phyloP scores from a whole-genome alignment of 2,329 filamentous ascomycete species.

The Zymoseptoria pseudotritici region DNA sequence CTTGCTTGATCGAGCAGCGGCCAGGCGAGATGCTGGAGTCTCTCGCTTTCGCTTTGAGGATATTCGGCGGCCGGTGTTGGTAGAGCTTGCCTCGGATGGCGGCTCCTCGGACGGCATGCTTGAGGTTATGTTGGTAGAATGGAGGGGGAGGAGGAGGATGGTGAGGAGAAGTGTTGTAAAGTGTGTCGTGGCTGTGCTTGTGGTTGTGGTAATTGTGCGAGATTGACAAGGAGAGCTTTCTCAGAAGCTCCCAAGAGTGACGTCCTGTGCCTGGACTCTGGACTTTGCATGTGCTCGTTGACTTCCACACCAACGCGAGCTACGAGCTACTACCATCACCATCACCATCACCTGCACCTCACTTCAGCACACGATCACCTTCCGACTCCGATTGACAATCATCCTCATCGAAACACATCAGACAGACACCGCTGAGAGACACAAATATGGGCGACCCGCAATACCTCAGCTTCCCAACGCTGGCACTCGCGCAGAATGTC shows the following conservation, averaged over 20 bases:
- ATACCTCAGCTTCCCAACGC: slow-evolving; percentile 76
- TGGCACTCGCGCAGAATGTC: slow-evolving; percentile 75
- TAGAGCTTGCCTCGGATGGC: slow-evolving; percentile 14
- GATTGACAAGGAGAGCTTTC: neutral
- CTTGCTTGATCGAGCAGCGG: slow-evolving; percentile 18
- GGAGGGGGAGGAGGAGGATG: neutral
- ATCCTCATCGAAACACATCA: neutral
- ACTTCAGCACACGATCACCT: slow-evolving; percentile 3
- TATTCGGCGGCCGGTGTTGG: slow-evolving; percentile 7
- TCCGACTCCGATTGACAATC: neutral
- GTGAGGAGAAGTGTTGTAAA: neutral
- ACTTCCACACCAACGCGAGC: neutral
- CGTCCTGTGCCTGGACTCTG: neutral
- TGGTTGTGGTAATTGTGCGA: neutral
- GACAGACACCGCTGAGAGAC: neutral
- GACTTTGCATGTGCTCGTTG: neutral
- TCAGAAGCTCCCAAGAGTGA: neutral
- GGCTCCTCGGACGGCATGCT: slow-evolving; percentile 18
- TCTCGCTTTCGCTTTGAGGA: slow-evolving; percentile 27
- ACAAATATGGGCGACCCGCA: slow-evolving; percentile 64
- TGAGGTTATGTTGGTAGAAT: neutral
- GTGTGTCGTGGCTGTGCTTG: neutral
- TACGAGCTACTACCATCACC: no score
- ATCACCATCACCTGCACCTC: neutral
- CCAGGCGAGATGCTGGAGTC: slow-evolving; percentile 20